Conservation (phyloP, 1,284 basidiomycete species). For the Ganoderma leucocontextum region DNA sequence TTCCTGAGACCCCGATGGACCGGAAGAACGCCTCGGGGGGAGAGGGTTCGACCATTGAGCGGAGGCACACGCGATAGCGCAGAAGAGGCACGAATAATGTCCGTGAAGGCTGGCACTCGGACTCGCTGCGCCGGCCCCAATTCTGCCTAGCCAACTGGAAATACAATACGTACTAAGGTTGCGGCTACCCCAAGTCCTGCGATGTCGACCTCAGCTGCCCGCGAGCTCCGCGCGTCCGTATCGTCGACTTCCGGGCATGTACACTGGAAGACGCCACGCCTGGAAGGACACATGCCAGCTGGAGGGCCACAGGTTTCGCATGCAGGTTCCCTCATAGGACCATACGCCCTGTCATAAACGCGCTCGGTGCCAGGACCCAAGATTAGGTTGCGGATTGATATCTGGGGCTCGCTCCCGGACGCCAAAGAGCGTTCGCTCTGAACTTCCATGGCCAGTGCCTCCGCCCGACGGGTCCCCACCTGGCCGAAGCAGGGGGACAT, state of each 20-base stretch:
- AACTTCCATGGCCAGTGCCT: slow-evolving; percentile 25
- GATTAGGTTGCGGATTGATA: slow-evolving; percentile 18
- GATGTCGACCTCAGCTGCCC: not conserved
- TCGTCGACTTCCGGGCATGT: not conserved
- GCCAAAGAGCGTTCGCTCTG: slow-evolving; percentile 9
- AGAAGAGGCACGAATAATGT: slow-evolving; percentile 12
- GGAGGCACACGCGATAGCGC: slow-evolving; percentile 16
- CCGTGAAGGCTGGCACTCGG: slow-evolving; percentile 8
- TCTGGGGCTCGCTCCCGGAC: slow-evolving; percentile 16
- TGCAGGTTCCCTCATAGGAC: not conserved
- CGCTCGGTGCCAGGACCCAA: slow-evolving; percentile 15
- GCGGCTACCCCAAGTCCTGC: not conserved
- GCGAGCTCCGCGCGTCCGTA: slow-evolving; percentile 2
- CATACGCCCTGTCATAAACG: slow-evolving; percentile 1
- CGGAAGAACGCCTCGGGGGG: slow-evolving; percentile 15
- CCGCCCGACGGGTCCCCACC: slow-evolving; percentile 22
- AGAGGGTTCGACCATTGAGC: slow-evolving; percentile 19
- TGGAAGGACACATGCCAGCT: not conserved
- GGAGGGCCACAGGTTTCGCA: not conserved
- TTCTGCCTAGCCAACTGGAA: not conserved
- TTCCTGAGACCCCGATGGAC: slow-evolving; percentile 14
- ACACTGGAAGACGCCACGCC: not conserved
- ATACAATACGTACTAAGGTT: not conserved
- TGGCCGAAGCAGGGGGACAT: slow-evolving; percentile 20
- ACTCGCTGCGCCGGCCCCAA: slow-evolving; percentile 11